Evolutionary conservation across 106 monocot genomes (phyloP), one percentile per base, ranked within the genome.

Genomic region (Allium fistulosum): DNA sequence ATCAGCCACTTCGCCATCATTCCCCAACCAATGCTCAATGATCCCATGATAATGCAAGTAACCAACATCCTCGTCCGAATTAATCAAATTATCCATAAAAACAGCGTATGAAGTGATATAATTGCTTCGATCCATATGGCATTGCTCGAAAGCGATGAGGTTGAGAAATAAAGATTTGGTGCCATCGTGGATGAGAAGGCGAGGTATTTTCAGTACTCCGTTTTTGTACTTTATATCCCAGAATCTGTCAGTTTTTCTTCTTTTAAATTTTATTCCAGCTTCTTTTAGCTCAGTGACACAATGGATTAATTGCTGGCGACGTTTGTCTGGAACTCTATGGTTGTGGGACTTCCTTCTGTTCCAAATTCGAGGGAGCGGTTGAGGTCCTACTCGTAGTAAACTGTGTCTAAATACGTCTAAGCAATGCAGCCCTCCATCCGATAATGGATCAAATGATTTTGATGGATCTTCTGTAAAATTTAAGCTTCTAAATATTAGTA

Each of bases 71-170:
- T 78, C 82, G 37, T 67, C 80, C 7, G 85, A 75, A 68, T 93
- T 82, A 49, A 93, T 86, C 50, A 93, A 48, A 71, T 89, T 86
- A 73, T 93, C 86, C 89, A 89, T 89, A 76, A 93, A 93, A 66
- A 86, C 75, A 2, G 81, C 81, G 61, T 93, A 93, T 26, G 88
- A 83, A 8, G 93, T 93, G 14, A 93, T 84, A 60, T 81, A 76
- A 48, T 85, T 83, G 62, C 58, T 63, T 48, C 55, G 58, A 27
- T 88, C 77, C 73, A 80, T 58, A 66, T 89, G 83, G 75, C 93
- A 89, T 70, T 89, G 93, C 81, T 93, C 92, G 76, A 85, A 90
- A 7, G 89, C 93, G 57, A 94, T 94, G 66, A 94, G 89, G 67
- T 89, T 89, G 2, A 89, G 79, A 70, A 89, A 94, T 2, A 93